Percentiles rank a stretch among this genome's conserved stretches.
Evolutionary conservation across 148 eudicot genomes (phyloP).

Genomic region (Arbutus unedo): DNA sequence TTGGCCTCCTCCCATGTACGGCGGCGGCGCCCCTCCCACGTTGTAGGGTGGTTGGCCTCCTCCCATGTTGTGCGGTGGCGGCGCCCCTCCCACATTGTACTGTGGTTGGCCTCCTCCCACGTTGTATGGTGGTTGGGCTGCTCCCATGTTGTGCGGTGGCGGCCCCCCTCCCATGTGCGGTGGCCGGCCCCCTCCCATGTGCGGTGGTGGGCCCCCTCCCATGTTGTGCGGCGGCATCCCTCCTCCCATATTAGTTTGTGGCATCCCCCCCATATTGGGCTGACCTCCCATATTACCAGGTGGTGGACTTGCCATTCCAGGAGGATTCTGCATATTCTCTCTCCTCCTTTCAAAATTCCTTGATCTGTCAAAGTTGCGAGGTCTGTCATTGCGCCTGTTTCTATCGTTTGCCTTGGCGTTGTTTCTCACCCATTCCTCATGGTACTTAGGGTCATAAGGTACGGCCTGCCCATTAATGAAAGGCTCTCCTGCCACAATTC

Average conservation of each 20-base stretch:
- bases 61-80: constrained; percentile 19
- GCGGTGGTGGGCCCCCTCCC: constrained; percentile 20
- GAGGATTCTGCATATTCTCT: constrained; percentile 38
- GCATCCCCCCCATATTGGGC: background rate
- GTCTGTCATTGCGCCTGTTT: constrained; percentile 86
- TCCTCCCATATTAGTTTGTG: constrained; percentile 19
- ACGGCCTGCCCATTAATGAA: constrained; percentile 88
- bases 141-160: constrained; percentile 19
- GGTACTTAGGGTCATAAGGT: constrained; percentile 96
- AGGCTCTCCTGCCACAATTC: constrained; percentile 70
- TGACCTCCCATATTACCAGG: constrained; percentile 8
- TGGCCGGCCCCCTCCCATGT: constrained; percentile 10
- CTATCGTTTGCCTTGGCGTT: constrained; percentile 84
- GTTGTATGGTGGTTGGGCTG: constrained; percentile 20
- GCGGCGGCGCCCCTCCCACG: constrained; percentile 14
- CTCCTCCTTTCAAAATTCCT: constrained; percentile 79
- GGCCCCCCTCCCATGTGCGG: constrained; percentile 14
- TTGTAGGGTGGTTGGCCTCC: background rate
- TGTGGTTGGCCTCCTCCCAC: constrained; percentile 17
- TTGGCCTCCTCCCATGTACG: constrained; percentile 1
- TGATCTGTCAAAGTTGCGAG: constrained; percentile 79
- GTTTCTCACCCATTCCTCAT: constrained; percentile 96
- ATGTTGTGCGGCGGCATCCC: constrained; percentile 19
- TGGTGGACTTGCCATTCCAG: constrained; percentile 13
- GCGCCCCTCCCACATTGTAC: constrained; percentile 21